Evolutionary conservation across 129 eudicot species (phyloP), one percentile per base, ranked within the genome.

Genomic region (Escallonia rubra): DNA sequence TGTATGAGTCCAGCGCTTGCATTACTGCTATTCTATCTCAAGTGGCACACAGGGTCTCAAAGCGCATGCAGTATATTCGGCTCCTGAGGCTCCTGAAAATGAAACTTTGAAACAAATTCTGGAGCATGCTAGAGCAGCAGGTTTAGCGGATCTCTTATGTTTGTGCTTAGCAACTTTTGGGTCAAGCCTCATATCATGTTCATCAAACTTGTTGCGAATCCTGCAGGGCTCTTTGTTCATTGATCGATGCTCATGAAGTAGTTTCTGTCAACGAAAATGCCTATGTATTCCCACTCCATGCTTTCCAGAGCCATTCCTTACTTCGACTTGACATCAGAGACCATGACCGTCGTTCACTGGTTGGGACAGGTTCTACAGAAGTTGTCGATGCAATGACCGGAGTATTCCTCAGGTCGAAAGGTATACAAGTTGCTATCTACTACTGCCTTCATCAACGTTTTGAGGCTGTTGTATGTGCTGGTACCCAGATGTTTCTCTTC

Each of bases 121-220:
- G 72, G 96, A 85, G 65, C 96, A 94, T 73, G 90, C 95, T 57
- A 87, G 73, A 72, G 57, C 86, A 65, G 74, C 92, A 42, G 88
- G 87, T 43, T 53, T 90, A 46, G 74, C 77, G 12, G 91, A 90
- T 56, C 76, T 68, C 64, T 75, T 94, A 77, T 81, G 84, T 74
- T 75, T 80, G 69, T 73, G 85, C 82, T 73, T 94, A 68, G 90
- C 83, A 42, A 77, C 83, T 65, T 82, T 83, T 43, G 97, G 99
- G 72, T 78, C 91, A 76, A 82, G 96, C 69, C 83, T 84, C 77
- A 84, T 88, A 81, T 89, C 99, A 46, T 89, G 97, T 43, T 94
- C 96, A 34, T 75, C 96, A 23, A 70, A 73, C 80, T 66, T 94
- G 63, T 71, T 82, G 65, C 87, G 93, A 94, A 83, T 88, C 90